A percentile compares a stretch with the other conserved stretches of the same genome.
phyloP scores from a whole-genome alignment of 2,329 filamentous ascomycete genomes.

The Penicillium olsonii region DNA sequence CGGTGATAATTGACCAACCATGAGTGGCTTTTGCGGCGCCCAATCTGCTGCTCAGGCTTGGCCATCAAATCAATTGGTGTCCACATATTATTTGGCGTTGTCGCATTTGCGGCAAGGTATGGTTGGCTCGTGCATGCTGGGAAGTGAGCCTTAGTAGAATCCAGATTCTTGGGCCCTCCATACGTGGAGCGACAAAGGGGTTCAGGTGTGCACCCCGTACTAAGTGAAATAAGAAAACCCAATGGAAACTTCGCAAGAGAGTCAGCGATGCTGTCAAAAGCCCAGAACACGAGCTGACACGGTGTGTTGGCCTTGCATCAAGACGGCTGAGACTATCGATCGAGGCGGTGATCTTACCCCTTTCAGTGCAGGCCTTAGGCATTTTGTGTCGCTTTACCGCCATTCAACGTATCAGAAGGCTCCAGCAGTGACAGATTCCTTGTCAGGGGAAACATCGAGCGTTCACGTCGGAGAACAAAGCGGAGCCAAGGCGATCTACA shows the following conservation, averaged over 20 bases:
- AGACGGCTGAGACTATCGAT: not conserved
- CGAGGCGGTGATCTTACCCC: not conserved
- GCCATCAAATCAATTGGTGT: not conserved
- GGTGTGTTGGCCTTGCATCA: not conserved
- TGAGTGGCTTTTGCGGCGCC: not conserved
- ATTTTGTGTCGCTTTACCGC: not conserved
- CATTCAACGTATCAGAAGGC: not conserved
- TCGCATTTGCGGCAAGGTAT: not conserved
- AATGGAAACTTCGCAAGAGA: no score
- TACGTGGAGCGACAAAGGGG: not conserved
- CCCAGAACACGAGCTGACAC: not conserved
- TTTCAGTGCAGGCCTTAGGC: not conserved
- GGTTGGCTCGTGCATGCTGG: not conserved
- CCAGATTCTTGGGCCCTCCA: not conserved
- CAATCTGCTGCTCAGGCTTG: not conserved
- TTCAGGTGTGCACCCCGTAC: no score
- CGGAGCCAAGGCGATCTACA: no score
- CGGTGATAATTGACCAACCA: not conserved
- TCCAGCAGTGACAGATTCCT: not conserved
- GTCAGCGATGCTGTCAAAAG: no score
- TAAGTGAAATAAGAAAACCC: no score
- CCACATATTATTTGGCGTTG: conserved; percentile 1
- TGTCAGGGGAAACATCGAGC: no score
- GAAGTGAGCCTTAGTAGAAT: not conserved
- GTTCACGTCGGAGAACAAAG: no score